phyloP scores from a whole-genome alignment of 495 filamentous ascomycete genomes.

The Antarctomyces pellizariae region DNA sequence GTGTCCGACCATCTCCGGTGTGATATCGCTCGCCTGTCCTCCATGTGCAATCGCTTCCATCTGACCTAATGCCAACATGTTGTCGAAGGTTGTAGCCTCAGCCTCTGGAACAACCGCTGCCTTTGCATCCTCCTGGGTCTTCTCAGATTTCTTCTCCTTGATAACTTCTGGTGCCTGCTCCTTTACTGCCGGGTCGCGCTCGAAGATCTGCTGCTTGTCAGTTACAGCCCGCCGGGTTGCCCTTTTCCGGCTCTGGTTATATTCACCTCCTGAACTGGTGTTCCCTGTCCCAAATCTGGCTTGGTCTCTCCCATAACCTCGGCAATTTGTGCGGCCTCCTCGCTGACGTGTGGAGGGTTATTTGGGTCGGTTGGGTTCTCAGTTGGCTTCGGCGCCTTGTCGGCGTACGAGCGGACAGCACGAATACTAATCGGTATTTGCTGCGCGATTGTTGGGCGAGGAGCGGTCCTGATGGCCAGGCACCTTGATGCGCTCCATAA shows the following conservation, averaged over 20 bases:
- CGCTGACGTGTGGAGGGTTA: constrained; percentile 33
- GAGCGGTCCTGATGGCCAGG: constrained; percentile 20
- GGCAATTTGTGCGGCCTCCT: constrained; percentile 35
- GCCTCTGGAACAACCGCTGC: constrained; percentile 7
- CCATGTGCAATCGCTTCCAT: constrained; percentile 9
- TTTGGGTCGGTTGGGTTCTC: constrained; percentile 27
- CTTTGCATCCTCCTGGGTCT: constrained; percentile 3
- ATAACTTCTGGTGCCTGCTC: constrained; percentile 47
- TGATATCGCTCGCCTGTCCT: constrained; percentile 10
- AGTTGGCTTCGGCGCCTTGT: constrained; percentile 17
- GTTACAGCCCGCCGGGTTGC: not conserved
- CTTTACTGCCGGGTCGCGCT: constrained; percentile 33
- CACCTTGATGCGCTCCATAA: constrained; percentile 20
- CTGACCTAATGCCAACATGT: constrained; percentile 8
- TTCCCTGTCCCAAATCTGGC: constrained; percentile 41
- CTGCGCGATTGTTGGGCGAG: constrained; percentile 4
- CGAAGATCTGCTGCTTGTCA: constrained; percentile 28
- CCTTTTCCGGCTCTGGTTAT: not conserved
- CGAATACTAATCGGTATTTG: constrained; percentile 2
- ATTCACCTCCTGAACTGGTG: constrained; percentile 38
- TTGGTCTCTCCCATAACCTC: constrained; percentile 26
- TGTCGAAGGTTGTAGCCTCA: constrained; percentile 9
- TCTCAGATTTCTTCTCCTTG: constrained; percentile 23
- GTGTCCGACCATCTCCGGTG: constrained; percentile 24
- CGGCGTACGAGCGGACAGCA: constrained; percentile 13